These are phyloP conservation scores for Urtica urens DNA, from an alignment of 306 rosid genomes.

Conservation along the genomic window DNA sequence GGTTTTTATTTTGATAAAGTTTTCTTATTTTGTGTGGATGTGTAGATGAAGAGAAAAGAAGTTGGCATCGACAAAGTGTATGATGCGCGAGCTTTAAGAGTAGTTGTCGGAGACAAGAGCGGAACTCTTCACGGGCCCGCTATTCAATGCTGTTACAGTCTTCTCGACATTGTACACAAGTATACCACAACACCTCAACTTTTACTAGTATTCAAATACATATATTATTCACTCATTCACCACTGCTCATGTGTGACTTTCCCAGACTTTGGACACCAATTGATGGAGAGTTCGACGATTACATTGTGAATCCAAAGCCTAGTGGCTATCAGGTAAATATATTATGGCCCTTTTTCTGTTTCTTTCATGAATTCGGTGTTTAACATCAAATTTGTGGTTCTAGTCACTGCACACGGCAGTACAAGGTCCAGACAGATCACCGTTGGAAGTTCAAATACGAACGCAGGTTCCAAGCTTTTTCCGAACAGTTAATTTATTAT, in stretches of 20 bases:
- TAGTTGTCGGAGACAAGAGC: constrained; percentile 91
- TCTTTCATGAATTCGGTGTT: constrained; percentile 3
- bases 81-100: constrained; percentile 95
- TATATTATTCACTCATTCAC: neutral
- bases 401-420: constrained; percentile 99
- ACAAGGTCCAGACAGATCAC: constrained; percentile 78
- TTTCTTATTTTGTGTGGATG: constrained; percentile 1
- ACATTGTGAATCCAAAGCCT: constrained; percentile 86
- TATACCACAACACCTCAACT: constrained; percentile 13
- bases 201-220: neutral
- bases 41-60: constrained; percentile 89
- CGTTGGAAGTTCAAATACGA: constrained; percentile 98
- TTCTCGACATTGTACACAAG: constrained; percentile 91
- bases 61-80: constrained; percentile 60
- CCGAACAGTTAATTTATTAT: constrained; percentile 10
- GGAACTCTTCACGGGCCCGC: constrained; percentile 93
- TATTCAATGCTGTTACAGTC: constrained; percentile 83
- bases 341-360: neutral
- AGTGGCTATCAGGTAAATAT: constrained; percentile 99
- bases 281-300: constrained; percentile 97
- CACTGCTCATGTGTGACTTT: too few species aligned
- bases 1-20: neutral
- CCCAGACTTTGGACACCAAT: constrained; percentile 84
- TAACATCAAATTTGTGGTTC: constrained; percentile 12
- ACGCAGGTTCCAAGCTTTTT: constrained; percentile 50